These are phyloP conservation scores for Taphrina pruni DNA, from an alignment of 1,139 yeast genomes.

Conservation along the genomic window DNA sequence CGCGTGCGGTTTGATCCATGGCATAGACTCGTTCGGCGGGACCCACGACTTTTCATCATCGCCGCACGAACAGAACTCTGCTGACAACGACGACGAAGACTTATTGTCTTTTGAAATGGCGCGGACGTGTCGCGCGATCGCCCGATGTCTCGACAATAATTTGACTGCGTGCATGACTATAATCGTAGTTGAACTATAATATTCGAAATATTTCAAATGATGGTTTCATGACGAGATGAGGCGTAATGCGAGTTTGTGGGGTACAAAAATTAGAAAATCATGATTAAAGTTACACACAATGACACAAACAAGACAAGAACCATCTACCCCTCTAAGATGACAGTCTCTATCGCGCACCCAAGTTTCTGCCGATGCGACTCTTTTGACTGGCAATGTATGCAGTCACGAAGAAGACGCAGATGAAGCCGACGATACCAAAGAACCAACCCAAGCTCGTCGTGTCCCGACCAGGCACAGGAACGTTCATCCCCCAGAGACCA, in stretches of 20 bases:
- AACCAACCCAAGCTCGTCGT: conserved; percentile 61
- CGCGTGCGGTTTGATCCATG: conserved; percentile 5
- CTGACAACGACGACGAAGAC: too few species aligned
- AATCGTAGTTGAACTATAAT: background rate
- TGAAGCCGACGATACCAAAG: conserved; percentile 60
- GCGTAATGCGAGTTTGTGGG: background rate
- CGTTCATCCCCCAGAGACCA: conserved; percentile 97
- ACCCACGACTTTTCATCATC: background rate
- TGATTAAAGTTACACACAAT: background rate
- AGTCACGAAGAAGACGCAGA: conserved; percentile 17
- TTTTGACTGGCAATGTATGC: conserved; percentile 15
- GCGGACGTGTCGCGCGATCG: background rate
- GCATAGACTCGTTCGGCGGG: background rate
- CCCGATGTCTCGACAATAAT: background rate
- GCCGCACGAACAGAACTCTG: background rate
- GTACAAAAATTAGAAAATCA: background rate
- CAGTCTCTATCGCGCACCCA: conserved; percentile 10
- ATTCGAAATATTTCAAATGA: background rate
- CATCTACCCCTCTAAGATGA: too few species aligned
- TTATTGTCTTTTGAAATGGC: background rate
- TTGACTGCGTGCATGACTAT: background rate
- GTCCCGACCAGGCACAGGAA: conserved; percentile 75
- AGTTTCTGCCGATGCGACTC: conserved; percentile 12
- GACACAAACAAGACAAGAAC: too few species aligned
- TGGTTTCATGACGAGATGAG: background rate